phyloP scores from a whole-genome alignment of 1,284 basidiomycete genomes.

The Golubevia sp. region DNA sequence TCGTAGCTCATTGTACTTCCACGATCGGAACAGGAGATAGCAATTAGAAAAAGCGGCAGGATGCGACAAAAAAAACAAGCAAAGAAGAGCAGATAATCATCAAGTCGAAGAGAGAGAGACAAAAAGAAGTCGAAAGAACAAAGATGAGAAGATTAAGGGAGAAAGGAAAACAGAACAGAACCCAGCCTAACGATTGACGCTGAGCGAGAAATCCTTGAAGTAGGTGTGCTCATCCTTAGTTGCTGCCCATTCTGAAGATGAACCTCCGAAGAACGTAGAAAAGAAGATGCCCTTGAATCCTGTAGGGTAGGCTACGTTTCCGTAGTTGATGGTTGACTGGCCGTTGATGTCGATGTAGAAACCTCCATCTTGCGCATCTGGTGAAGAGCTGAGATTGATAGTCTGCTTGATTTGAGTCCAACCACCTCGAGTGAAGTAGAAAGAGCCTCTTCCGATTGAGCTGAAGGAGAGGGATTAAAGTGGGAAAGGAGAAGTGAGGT shows the following conservation, averaged over 20 bases:
- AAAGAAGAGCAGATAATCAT: too few species aligned
- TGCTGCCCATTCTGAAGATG: conserved; percentile 17
- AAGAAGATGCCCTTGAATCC: conserved; percentile 21
- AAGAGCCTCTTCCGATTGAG: conserved; percentile 22
- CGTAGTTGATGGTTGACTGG: conserved; percentile 9
- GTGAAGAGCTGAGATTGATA: conserved; percentile 6
- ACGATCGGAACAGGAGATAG: too few species aligned
- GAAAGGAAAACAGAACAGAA: too few species aligned
- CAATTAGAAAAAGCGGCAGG: too few species aligned
- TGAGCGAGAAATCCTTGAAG: conserved; percentile 19
- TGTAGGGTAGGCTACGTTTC: conserved; percentile 20
- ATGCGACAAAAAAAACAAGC: too few species aligned
- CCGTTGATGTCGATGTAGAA: conserved; percentile 14
- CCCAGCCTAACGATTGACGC: conserved; percentile 19
- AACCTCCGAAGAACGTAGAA: conserved; percentile 27
- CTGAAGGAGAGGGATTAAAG: background rate
- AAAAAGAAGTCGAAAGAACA: too few species aligned
- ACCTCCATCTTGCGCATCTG: conserved; percentile 6
- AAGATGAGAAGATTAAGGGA: too few species aligned
- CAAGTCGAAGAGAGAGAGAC: too few species aligned
- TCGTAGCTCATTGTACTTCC: too few species aligned
- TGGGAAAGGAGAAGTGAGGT: conserved; percentile 4
- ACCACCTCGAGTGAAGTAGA: conserved; percentile 4
- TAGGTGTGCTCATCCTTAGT: conserved; percentile 18
- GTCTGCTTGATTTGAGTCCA: conserved; percentile 27